Percentiles rank a stretch among this genome's conserved stretches.
These are phyloP conservation scores for Astrothelium macrocarpum DNA, from an alignment of 495 filamentous ascomycete species.

Conservation along the genomic window DNA sequence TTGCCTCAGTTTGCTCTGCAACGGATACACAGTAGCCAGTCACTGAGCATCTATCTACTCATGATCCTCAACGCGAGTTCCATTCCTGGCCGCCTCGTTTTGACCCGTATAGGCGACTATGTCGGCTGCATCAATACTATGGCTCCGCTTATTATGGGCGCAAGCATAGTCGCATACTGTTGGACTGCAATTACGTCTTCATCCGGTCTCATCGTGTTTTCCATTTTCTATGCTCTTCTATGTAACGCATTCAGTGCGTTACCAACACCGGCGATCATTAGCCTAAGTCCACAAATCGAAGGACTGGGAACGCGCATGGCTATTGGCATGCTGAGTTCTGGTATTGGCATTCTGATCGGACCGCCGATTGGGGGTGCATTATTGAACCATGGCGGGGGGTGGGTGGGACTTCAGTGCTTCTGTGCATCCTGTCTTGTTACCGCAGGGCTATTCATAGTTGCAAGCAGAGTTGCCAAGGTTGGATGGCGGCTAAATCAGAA, in stretches of 20 bases:
- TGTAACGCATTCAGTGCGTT: slow-evolving; percentile 50
- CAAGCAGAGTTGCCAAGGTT: neutral
- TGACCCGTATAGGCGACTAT: neutral
- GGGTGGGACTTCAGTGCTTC: neutral
- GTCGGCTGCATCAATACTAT: neutral
- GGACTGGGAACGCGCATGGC: slow-evolving; percentile 57
- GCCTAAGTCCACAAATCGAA: slow-evolving; percentile 41
- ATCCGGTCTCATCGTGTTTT: slow-evolving; percentile 41
- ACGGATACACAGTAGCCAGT: neutral
- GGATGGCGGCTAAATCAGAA: neutral
- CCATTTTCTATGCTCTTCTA: slow-evolving; percentile 58
- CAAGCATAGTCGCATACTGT: neutral
- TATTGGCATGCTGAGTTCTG: slow-evolving; percentile 30
- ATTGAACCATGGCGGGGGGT: neutral
- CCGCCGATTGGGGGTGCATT: neutral
- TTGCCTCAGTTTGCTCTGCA: neutral
- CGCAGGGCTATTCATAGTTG: neutral
- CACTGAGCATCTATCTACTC: neutral
- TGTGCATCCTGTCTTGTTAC: neutral
- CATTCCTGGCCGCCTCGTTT: neutral
- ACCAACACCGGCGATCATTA: slow-evolving; percentile 45
- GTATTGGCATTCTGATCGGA: neutral
- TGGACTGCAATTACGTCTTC: neutral
- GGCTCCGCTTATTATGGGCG: neutral
- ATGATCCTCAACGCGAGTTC: neutral